Percentiles rank a stretch among this genome's conserved stretches.
phyloP scores from a whole-genome alignment of 352 stramenopile species.

The Globisporangium paroecandrum region DNA sequence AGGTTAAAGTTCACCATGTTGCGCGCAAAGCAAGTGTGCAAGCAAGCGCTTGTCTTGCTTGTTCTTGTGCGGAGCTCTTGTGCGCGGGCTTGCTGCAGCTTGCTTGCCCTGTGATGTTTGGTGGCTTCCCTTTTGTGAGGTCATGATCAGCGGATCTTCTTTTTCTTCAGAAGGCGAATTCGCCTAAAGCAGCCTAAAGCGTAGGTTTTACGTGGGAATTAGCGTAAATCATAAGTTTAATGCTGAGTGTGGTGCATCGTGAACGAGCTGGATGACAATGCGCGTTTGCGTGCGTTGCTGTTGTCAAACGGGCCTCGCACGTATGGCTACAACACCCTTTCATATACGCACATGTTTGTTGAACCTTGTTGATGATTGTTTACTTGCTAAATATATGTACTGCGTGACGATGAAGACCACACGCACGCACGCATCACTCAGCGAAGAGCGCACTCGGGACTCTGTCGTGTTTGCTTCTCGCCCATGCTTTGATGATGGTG shows the following conservation, averaged over 20 bases:
- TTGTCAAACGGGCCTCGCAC: neutral
- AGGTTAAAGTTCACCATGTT: conserved; percentile 77
- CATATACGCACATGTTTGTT: neutral
- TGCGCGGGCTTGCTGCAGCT: neutral
- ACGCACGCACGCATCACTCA: neutral
- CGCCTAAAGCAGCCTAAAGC: neutral
- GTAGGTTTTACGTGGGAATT: neutral
- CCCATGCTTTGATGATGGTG: neutral
- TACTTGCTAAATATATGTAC: neutral
- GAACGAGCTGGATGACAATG: neutral
- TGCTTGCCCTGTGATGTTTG: neutral
- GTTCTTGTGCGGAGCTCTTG: neutral
- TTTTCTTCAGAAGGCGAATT: conserved; percentile 1
- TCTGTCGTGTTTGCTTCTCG: neutral
- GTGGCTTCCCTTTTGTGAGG: conserved; percentile 3
- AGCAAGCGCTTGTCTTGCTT: neutral
- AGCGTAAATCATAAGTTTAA: neutral
- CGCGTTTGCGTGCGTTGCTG: neutral
- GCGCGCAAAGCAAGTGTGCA: neutral
- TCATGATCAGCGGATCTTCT: conserved; percentile 5
- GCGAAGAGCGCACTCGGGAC: neutral
- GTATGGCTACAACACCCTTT: no score
- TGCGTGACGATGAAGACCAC: neutral
- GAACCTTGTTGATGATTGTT: neutral
- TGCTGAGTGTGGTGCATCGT: neutral